Conservation (phyloP, 2,329 filamentous ascomycete species). For the Fusarium incarnatum region DNA sequence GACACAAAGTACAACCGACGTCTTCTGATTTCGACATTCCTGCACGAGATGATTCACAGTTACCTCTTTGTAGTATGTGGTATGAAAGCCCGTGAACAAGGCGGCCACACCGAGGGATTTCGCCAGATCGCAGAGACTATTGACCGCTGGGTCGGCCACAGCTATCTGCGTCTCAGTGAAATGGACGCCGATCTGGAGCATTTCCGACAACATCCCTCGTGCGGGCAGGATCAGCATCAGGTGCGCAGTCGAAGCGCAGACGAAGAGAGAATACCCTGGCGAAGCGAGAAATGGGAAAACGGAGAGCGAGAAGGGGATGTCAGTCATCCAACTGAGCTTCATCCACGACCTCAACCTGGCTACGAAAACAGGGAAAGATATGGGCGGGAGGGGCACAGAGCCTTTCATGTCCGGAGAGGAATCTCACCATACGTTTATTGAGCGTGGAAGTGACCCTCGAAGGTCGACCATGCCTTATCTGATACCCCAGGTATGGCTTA, state of each 20-base stretch:
- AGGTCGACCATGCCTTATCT: conserved; percentile 22
- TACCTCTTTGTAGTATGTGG: conserved; percentile 73
- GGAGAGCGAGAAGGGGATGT: conserved; percentile 23
- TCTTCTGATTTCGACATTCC: conserved; percentile 71
- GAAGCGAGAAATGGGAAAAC: conserved; percentile 37
- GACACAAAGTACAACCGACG: conserved; percentile 67
- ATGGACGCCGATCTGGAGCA: conserved; percentile 71
- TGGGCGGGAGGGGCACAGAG: conserved; percentile 50
- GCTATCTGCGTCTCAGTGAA: conserved; percentile 65
- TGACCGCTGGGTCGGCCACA: conserved; percentile 69
- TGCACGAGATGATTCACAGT: conserved; percentile 76
- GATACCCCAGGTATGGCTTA: conserved; percentile 8
- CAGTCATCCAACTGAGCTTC: conserved; percentile 36
- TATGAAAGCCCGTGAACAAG: conserved; percentile 64
- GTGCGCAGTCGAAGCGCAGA: conserved; percentile 30
- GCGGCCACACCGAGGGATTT: conserved; percentile 72
- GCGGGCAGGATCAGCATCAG: conserved; percentile 43
- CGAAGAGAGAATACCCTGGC: conserved; percentile 29
- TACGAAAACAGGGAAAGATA: conserved; percentile 52
- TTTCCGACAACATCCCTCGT: conserved; percentile 54
- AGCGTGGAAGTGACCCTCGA: conserved; percentile 34
- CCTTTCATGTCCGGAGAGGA: conserved; percentile 41
- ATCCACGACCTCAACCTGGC: conserved; percentile 27
- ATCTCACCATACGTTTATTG: conserved; percentile 50
- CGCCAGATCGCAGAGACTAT: conserved; percentile 68